These are phyloP conservation scores for Trichoderma lentiforme DNA, from an alignment of 2,329 filamentous ascomycete genomes.

Conservation along the genomic window DNA sequence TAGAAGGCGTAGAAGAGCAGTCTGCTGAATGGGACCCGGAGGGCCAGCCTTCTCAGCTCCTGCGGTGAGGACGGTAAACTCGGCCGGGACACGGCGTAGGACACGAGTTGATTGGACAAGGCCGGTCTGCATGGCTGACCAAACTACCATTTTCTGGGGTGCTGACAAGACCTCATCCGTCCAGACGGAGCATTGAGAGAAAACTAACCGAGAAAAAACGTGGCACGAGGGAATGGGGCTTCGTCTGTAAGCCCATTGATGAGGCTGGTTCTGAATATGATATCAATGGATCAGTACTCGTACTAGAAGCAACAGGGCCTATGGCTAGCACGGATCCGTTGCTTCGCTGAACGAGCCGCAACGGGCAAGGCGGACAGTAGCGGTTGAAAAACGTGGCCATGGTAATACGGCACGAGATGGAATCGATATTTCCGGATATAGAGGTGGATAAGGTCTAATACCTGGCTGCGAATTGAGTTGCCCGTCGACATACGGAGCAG, in stretches of 20 bases:
- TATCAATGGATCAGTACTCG: not conserved
- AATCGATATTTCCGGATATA: not conserved
- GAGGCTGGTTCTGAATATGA: not conserved
- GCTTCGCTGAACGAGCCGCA: not conserved
- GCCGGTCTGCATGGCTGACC: not conserved
- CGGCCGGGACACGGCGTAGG: not conserved
- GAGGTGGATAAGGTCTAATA: not conserved
- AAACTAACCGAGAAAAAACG: not conserved
- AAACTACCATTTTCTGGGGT: not conserved
- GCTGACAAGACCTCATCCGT: not conserved
- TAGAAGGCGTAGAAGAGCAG: not conserved
- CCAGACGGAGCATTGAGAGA: not conserved
- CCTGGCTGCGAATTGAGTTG: not conserved
- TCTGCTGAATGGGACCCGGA: not conserved
- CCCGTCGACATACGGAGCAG: not conserved
- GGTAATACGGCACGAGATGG: not conserved
- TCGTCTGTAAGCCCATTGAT: not conserved
- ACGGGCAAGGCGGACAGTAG: not conserved
- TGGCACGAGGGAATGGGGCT: not conserved
- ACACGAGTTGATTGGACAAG: not conserved
- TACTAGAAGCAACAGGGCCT: not conserved
- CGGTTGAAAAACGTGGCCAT: not conserved
- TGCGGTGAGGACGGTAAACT: constrained; percentile 6
- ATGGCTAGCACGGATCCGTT: not conserved
- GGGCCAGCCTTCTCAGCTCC: not conserved